Evolutionary conservation across 106 monocot genomes (phyloP).

Genomic region (Dendrobium chrysotoxum): DNA sequence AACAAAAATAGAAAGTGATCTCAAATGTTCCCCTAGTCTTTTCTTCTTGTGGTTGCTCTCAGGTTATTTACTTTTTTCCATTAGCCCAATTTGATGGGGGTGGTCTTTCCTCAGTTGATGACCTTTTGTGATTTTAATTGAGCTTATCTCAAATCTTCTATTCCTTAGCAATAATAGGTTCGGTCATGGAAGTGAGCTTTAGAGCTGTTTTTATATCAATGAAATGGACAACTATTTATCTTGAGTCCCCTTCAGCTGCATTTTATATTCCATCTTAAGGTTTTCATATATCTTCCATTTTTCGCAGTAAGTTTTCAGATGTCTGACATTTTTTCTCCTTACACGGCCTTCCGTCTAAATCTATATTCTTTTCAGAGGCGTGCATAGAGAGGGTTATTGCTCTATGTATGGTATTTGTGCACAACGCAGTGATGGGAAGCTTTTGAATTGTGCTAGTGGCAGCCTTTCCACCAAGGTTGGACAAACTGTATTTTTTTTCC

Average conservation of each 20-base stretch:
- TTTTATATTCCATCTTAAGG: neutral
- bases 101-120: too few relatives aligned
- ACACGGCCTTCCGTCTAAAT: neutral
- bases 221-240: neutral
- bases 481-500: neutral
- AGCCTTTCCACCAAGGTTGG: conserved; percentile 58
- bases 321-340: neutral
- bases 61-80: too few relatives aligned
- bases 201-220: neutral
- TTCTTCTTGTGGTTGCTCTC: too few relatives aligned
- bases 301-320: neutral
- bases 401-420: conserved; percentile 88
- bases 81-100: too few relatives aligned
- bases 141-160: too few relatives aligned
- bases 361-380: conserved; percentile 21
- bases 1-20: too few relatives aligned
- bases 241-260: neutral
- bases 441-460: conserved; percentile 53
- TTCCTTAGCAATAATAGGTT: too few relatives aligned
- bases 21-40: too few relatives aligned
- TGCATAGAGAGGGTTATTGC: conserved; percentile 61
- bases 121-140: too few relatives aligned
- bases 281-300: too few relatives aligned
- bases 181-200: too few relatives aligned
- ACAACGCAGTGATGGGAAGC: conserved; percentile 68